These are phyloP conservation scores for Lactarius indigo DNA, from an alignment of 768 basidiomycete species.

Conservation along the genomic window DNA sequence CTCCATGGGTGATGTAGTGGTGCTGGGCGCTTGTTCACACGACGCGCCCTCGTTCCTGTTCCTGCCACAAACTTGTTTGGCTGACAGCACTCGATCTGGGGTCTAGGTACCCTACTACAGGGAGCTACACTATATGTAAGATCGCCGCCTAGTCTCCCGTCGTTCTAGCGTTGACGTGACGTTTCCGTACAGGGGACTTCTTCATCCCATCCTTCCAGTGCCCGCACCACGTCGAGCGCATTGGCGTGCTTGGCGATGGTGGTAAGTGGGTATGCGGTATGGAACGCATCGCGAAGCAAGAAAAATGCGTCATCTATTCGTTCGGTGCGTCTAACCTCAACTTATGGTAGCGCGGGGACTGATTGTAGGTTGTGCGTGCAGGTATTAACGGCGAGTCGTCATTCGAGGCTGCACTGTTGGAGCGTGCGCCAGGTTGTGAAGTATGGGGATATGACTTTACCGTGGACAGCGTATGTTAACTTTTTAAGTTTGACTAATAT, in stretches of 20 bases:
- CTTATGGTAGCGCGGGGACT: neutral
- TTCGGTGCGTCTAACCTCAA: slow-evolving; percentile 34
- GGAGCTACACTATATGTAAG: slow-evolving; percentile 10
- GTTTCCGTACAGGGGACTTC: slow-evolving; percentile 42
- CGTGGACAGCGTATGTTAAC: slow-evolving; percentile 33
- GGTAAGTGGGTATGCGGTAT: slow-evolving; percentile 55
- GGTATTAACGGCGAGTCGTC: slow-evolving; percentile 50
- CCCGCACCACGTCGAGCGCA: slow-evolving; percentile 45
- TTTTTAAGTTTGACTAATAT: neutral
- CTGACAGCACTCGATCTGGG: neutral
- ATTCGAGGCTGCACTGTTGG: slow-evolving; percentile 49
- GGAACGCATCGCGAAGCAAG: slow-evolving; percentile 44
- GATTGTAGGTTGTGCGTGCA: slow-evolving; percentile 16
- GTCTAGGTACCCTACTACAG: slow-evolving; percentile 6
- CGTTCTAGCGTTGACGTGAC: neutral
- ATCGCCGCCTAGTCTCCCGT: no score
- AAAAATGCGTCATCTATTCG: slow-evolving; percentile 47
- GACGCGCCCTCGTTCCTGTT: neutral
- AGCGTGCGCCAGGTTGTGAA: slow-evolving; percentile 39
- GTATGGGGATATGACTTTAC: slow-evolving; percentile 45
- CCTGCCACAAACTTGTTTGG: neutral
- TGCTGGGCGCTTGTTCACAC: neutral
- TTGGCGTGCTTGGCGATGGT: slow-evolving; percentile 52
- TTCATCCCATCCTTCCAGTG: slow-evolving; percentile 48
- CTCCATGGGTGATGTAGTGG: neutral